Percentiles rank a stretch among this genome's conserved stretches.
Evolutionary conservation across 2,329 filamentous ascomycete species (phyloP).

Genomic region (Graphilbum sp.): DNA sequence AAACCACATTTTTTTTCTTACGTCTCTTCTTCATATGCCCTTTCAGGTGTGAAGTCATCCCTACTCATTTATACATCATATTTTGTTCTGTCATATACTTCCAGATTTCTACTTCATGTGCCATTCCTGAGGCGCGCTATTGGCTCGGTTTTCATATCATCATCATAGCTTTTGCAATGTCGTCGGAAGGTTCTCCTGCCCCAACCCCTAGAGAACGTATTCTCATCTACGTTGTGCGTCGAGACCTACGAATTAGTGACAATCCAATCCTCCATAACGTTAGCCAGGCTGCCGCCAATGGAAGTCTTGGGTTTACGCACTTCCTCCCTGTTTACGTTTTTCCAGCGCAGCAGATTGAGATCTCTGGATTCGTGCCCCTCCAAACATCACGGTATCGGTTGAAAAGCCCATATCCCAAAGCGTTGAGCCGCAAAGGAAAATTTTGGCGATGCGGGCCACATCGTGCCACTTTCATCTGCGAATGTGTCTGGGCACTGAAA

Average conservation of each 20-base stretch:
- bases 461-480: neutral
- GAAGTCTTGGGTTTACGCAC: neutral
- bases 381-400: too few relatives aligned
- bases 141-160: too few relatives aligned
- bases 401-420: neutral
- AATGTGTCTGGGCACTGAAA: neutral
- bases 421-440: neutral
- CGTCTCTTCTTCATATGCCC: too few relatives aligned
- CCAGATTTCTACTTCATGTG: too few relatives aligned
- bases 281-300: neutral
- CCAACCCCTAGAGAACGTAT: neutral
- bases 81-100: too few relatives aligned
- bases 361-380: neutral
- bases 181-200: too few relatives aligned
- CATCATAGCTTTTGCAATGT: too few relatives aligned
- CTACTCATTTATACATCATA: too few relatives aligned
- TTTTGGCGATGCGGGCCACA: neutral
- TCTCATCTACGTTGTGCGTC: slow-evolving; percentile 1
- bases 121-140: too few relatives aligned
- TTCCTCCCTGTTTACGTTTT: slow-evolving; percentile 1
- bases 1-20: too few relatives aligned
- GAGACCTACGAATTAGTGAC: neutral
- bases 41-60: too few relatives aligned
- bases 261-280: neutral
- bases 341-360: neutral